These are phyloP conservation scores for Globisporangium spinosum DNA, from an alignment of 352 stramenopile species.

Conservation along the genomic window DNA sequence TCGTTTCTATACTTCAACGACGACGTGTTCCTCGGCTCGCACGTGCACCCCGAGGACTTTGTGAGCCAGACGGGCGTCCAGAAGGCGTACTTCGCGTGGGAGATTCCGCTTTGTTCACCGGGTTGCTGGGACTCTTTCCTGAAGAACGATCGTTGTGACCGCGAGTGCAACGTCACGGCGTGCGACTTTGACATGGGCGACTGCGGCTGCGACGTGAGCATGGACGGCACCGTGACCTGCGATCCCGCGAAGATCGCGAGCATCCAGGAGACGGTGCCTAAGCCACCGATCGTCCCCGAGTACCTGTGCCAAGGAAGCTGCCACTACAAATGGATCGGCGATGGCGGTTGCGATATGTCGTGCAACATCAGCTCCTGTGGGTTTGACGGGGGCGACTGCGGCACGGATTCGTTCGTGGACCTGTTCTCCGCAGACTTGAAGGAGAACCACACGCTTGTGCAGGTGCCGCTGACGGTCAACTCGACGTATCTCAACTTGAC, in stretches of 20 bases:
- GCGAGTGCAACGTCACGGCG: slow-evolving; percentile 80
- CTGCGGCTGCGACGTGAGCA: slow-evolving; percentile 79
- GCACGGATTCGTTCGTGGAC: slow-evolving; percentile 30
- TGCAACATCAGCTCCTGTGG: slow-evolving; percentile 84
- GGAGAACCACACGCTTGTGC: slow-evolving; percentile 58
- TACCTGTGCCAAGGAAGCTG: slow-evolving; percentile 73
- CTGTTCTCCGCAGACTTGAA: slow-evolving; percentile 44
- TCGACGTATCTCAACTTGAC: slow-evolving; percentile 69
- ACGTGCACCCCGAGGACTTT: slow-evolving; percentile 91
- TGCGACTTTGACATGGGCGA: slow-evolving; percentile 94
- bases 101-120: slow-evolving; percentile 85
- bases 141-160: slow-evolving; percentile 86
- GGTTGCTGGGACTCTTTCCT: slow-evolving; percentile 76
- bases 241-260: slow-evolving; percentile 55
- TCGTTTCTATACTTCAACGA: slow-evolving; percentile 97
- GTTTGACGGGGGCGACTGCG: slow-evolving; percentile 84
- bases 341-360: slow-evolving; percentile 65
- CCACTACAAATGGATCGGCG: slow-evolving; percentile 78
- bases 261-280: slow-evolving; percentile 52
- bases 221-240: slow-evolving; percentile 45
- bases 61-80: slow-evolving; percentile 81
- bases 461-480: slow-evolving; percentile 60
- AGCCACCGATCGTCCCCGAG: slow-evolving; percentile 38
- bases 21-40: slow-evolving; percentile 92
- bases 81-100: slow-evolving; percentile 92